phyloP scores from a whole-genome alignment of 1,284 basidiomycete genomes.

The Trametes polyzona region DNA sequence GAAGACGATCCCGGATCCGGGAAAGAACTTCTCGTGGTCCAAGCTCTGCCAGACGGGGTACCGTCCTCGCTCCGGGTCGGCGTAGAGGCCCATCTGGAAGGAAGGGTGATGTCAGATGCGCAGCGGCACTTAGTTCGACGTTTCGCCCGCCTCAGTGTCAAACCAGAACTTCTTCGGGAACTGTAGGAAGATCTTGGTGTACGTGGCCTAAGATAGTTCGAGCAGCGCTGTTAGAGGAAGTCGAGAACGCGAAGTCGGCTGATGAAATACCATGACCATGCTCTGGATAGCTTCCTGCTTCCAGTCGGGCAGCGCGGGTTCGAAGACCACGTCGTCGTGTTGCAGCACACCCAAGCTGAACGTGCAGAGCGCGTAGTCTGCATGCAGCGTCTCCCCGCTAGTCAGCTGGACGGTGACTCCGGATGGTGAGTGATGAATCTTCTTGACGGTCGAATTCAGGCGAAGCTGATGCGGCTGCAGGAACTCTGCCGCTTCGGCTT shows the following conservation, averaged over 20 bases:
- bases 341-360: slow-evolving; percentile 62
- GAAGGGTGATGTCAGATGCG: not conserved
- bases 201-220: slow-evolving; percentile 48
- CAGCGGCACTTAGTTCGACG: no score
- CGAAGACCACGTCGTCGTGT: slow-evolving; percentile 61
- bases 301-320: slow-evolving; percentile 61
- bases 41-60: slow-evolving; percentile 74
- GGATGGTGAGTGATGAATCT: slow-evolving; percentile 50
- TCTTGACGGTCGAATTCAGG: slow-evolving; percentile 56
- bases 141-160: slow-evolving; percentile 51
- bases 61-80: slow-evolving; percentile 59
- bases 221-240: slow-evolving; percentile 26
- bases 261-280: slow-evolving; percentile 58
- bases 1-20: slow-evolving; percentile 63
- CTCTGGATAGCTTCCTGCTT: slow-evolving; percentile 70
- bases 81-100: slow-evolving; percentile 37
- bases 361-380: slow-evolving; percentile 38
- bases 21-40: slow-evolving; percentile 60
- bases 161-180: slow-evolving; percentile 75
- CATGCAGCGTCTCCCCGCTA: slow-evolving; percentile 42
- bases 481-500: slow-evolving; percentile 59
- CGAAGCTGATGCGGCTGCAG: slow-evolving; percentile 48
- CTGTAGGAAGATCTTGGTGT: slow-evolving; percentile 74
- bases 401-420: slow-evolving; percentile 47
- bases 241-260: not conserved